Evolutionary conservation across 768 basidiomycete species (phyloP).

Genomic region (Mycena pura): DNA sequence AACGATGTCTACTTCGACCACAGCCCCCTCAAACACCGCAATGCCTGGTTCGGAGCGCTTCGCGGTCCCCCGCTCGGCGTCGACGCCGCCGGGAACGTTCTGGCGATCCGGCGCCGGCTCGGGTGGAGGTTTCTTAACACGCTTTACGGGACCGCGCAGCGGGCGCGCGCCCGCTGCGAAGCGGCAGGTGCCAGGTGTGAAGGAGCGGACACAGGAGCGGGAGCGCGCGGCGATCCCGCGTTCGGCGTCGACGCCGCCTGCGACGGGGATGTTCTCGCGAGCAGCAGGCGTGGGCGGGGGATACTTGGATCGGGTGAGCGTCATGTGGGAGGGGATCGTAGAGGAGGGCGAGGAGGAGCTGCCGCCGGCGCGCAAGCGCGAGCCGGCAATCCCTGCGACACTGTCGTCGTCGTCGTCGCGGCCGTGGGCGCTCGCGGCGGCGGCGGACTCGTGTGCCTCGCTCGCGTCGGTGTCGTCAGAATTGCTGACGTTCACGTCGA

Average conservation of each 20-base stretch:
- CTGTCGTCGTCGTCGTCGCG: constrained; percentile 23
- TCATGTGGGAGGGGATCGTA: constrained; percentile 6
- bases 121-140: too few species aligned
- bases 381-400: constrained; percentile 16
- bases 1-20: neutral
- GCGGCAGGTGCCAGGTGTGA: neutral
- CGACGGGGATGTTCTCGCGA: constrained; percentile 10
- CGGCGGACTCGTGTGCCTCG: constrained; percentile 12
- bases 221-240: neutral
- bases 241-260: neutral
- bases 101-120: too few species aligned
- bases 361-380: too few species aligned
- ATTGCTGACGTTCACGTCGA: constrained; percentile 10
- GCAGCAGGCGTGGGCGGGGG: neutral
- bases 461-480: constrained; percentile 2
- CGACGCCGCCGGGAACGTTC: constrained; percentile 16
- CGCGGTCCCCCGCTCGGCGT: constrained; percentile 16
- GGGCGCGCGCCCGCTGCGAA: neutral
- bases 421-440: constrained; percentile 20
- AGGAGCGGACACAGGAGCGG: neutral
- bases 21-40: too few species aligned
- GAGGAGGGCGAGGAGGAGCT: neutral
- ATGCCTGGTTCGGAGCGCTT: neutral
- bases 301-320: constrained; percentile 6
- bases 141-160: too few species aligned